A percentile compares a stretch with the other conserved stretches of the same genome.
These are phyloP conservation scores for Dictyophora rubrovolvata DNA, from an alignment of 768 basidiomycete genomes.

Conservation along the genomic window DNA sequence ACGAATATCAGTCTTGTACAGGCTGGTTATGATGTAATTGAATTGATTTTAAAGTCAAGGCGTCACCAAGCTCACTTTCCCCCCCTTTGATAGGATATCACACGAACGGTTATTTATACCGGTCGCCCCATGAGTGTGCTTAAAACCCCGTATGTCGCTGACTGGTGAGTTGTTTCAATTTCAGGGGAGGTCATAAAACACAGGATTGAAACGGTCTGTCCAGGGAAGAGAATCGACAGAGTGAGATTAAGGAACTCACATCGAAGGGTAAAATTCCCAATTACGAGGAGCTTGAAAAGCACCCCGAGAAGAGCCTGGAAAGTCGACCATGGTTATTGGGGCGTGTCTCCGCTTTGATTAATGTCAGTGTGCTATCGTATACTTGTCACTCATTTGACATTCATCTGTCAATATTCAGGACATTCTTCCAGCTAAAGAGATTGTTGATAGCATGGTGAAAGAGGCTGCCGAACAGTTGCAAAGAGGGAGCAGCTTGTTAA, in stretches of 20 bases:
- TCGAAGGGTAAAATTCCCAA: constrained; percentile 75
- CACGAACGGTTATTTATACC: constrained; percentile 81
- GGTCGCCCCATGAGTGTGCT: constrained; percentile 82
- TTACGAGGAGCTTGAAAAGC: constrained; percentile 58
- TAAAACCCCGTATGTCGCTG: constrained; percentile 74
- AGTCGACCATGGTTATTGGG: constrained; percentile 77
- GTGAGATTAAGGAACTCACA: constrained; percentile 76
- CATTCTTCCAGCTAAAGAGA: constrained; percentile 70
- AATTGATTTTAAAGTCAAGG: background rate
- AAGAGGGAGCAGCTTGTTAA: constrained; percentile 28
- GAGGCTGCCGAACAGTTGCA: constrained; percentile 42
- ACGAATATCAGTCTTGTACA: constrained; percentile 30
- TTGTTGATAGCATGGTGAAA: constrained; percentile 70
- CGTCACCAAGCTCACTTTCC: background rate
- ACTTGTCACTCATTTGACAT: constrained; percentile 30
- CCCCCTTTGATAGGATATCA: constrained; percentile 36
- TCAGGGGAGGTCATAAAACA: background rate
- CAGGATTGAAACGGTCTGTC: background rate
- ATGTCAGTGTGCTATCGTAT: constrained; percentile 14
- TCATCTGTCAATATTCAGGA: constrained; percentile 31
- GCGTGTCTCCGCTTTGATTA: constrained; percentile 49
- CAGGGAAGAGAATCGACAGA: constrained; percentile 69
- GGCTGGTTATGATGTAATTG: constrained; percentile 46
- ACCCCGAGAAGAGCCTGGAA: constrained; percentile 68
- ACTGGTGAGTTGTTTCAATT: constrained; percentile 45